Conservation (phyloP, 1,139 yeast species). For the Geotrichum klebahnii region DNA sequence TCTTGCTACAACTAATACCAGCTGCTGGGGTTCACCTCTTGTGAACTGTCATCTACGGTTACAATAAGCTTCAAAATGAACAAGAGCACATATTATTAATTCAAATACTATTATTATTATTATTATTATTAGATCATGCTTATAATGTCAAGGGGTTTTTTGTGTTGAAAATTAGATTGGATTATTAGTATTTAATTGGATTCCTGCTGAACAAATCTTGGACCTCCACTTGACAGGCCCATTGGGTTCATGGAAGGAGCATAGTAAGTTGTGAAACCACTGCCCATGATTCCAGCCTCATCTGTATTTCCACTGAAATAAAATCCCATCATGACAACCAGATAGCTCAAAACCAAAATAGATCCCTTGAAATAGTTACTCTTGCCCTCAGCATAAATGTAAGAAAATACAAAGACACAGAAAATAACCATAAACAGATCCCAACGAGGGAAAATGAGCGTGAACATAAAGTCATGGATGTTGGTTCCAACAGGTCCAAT, state of each 20-base stretch:
- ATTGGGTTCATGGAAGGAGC: background rate
- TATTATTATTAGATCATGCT: too few species aligned
- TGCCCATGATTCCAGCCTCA: slow-evolving; percentile 5
- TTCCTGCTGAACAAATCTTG: background rate
- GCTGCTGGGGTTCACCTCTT: too few species aligned
- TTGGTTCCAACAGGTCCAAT: background rate
- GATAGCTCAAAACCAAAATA: slow-evolving; percentile 72
- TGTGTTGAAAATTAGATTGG: too few species aligned
- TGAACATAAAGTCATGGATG: slow-evolving; percentile 51
- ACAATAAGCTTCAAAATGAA: too few species aligned
- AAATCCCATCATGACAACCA: slow-evolving; percentile 76
- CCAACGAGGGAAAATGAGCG: slow-evolving; percentile 92
- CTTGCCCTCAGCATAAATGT: slow-evolving; percentile 94
- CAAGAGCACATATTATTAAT: too few species aligned
- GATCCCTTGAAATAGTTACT: slow-evolving; percentile 95
- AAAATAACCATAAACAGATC: slow-evolving; percentile 82
- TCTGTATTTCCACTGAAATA: slow-evolving; percentile 49
- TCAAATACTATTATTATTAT: too few species aligned
- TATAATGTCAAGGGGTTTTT: too few species aligned
- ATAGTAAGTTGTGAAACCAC: background rate
- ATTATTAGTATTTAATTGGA: too few species aligned
- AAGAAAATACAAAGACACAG: slow-evolving; percentile 84
- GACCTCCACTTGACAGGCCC: background rate
- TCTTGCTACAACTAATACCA: too few species aligned
- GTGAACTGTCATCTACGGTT: too few species aligned